Percentiles rank a stretch among this genome's conserved stretches.
phyloP scores from a whole-genome alignment of 768 basidiomycete genomes.

The Pleurotus tuoliensis region DNA sequence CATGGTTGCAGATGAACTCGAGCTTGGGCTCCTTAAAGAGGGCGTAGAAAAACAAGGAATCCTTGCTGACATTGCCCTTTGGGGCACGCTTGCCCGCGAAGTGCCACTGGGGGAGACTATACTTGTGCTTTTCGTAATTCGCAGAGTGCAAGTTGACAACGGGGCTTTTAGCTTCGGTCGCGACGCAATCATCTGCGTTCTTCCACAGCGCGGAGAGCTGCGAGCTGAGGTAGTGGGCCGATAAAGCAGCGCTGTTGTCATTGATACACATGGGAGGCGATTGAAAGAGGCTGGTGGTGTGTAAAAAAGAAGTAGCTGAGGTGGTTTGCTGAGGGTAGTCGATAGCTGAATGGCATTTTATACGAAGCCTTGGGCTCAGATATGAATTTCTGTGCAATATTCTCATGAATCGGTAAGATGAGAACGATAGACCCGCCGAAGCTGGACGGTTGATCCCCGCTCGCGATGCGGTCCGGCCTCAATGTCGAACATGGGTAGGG shows the following conservation, averaged over 20 bases:
- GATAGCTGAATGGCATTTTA: too few relatives aligned
- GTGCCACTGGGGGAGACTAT: slow-evolving; percentile 11
- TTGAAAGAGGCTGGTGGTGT: too few relatives aligned
- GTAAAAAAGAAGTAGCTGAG: too few relatives aligned
- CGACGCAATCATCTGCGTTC: slow-evolving; percentile 11
- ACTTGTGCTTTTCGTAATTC: slow-evolving; percentile 1
- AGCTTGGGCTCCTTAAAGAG: slow-evolving; percentile 16
- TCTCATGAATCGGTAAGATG: too few relatives aligned
- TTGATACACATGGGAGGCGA: neutral
- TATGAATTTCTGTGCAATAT: too few relatives aligned
- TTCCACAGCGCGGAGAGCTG: slow-evolving; percentile 13
- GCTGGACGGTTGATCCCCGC: too few relatives aligned
- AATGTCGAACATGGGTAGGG: too few relatives aligned
- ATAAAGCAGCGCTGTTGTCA: slow-evolving; percentile 5
- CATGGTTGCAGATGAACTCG: slow-evolving; percentile 22
- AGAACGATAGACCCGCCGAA: too few relatives aligned
- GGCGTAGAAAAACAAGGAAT: slow-evolving; percentile 14
- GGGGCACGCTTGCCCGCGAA: slow-evolving; percentile 9
- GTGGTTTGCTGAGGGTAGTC: too few relatives aligned
- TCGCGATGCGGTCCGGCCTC: too few relatives aligned
- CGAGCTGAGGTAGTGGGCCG: slow-evolving; percentile 12
- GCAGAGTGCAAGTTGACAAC: neutral
- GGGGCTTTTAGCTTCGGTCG: slow-evolving; percentile 4
- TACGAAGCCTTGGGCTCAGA: too few relatives aligned
- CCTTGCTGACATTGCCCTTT: slow-evolving; percentile 10